Conservation (phyloP, 2,329 filamentous ascomycete species). For the Phialophora macrospora region DNA sequence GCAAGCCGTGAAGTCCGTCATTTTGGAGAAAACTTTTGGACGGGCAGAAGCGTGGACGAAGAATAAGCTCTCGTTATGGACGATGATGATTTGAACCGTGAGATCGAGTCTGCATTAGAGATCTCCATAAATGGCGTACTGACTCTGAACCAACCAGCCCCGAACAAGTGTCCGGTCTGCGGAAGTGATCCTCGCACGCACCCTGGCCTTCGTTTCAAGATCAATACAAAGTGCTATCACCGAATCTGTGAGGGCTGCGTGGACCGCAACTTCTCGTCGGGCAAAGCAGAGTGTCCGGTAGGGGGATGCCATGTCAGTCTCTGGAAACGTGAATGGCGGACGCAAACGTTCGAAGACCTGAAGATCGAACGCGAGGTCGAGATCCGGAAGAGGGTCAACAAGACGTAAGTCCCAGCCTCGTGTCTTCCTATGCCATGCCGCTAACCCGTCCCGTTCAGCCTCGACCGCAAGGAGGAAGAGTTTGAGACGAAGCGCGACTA, state of each 20-base stretch:
- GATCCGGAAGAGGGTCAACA: conserved; percentile 77
- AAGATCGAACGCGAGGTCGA: conserved; percentile 91
- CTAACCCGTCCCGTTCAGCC: conserved; percentile 58
- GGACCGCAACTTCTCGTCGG: conserved; percentile 88
- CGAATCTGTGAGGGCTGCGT: conserved; percentile 98
- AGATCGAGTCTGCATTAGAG: not conserved
- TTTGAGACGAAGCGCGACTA: conserved; percentile 82
- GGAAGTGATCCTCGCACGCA: conserved; percentile 96
- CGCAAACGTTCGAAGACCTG: conserved; percentile 88
- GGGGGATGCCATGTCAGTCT: conserved; percentile 86
- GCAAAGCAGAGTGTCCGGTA: conserved; percentile 89
- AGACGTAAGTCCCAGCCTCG: conserved; percentile 49
- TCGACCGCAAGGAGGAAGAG: conserved; percentile 89
- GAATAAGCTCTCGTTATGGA: conserved; percentile 24
- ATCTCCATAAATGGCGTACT: not conserved
- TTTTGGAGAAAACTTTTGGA: not conserved
- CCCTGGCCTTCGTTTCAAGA: conserved; percentile 88
- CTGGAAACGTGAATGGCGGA: conserved; percentile 67
- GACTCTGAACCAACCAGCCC: conserved; percentile 8
- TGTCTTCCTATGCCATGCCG: conserved; percentile 4
- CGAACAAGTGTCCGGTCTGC: conserved; percentile 79
- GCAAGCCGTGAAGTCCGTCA: not conserved
- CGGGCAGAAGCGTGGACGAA: not conserved
- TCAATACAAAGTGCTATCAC: conserved; percentile 99
- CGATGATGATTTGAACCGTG: conserved; percentile 30